Base-by-base conservation (phyloP, 768 basidiomycete genomes). In the Arthromyces matolae region DNA sequence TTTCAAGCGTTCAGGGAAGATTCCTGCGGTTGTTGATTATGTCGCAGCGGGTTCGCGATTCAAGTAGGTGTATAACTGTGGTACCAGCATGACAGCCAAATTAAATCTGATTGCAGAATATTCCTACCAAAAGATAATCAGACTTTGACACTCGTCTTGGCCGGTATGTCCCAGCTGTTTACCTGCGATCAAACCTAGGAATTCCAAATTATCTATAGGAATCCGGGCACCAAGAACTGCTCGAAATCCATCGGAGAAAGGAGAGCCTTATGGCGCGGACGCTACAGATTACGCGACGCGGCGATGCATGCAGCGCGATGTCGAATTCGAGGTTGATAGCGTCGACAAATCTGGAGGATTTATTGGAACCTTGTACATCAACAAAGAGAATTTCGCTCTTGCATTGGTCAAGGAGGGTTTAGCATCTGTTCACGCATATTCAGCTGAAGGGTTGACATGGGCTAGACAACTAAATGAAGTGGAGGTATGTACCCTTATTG, bases 271-370 rank as follows among this genome's bases (percentile, higher is more conserved):
- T 64, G 96, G 95, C 13, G 58, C 64, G 1, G 95, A 99, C 60
- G 81, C 93, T 4, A 71, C 79, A 4, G 86, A 91, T 31, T 97
- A 89, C 58, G 76, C 91, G 3, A 78, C 79, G 7, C 79, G 82
- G 34, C 78, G 79, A 51, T 93, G 86, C 63, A 86, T 97, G 86
- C 95, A 99, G 64, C 82, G 95, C 23, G 95, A 99, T 60, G 84
- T 92, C 5, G 95, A 99, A 64, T 84, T 98, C 50, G 88, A 91
- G 57, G 84, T 97, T 37, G 91, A 95, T 49, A 78, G 79, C 13
- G 80, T 86, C 13, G 95, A 99, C 72, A 97, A 96, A 68, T 85
- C 87, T 4, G 95, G 95, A 31, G 96, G 96, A 3, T 97, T 95
- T 67, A 94, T 97, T 54, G 94, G 94, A 12, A 68, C 86, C 1